Evolutionary conservation across 176 grass and related monocot genomes (phyloP), one percentile per base, ranked within the genome.

Genomic region (Puccinellia tenuiflora): DNA sequence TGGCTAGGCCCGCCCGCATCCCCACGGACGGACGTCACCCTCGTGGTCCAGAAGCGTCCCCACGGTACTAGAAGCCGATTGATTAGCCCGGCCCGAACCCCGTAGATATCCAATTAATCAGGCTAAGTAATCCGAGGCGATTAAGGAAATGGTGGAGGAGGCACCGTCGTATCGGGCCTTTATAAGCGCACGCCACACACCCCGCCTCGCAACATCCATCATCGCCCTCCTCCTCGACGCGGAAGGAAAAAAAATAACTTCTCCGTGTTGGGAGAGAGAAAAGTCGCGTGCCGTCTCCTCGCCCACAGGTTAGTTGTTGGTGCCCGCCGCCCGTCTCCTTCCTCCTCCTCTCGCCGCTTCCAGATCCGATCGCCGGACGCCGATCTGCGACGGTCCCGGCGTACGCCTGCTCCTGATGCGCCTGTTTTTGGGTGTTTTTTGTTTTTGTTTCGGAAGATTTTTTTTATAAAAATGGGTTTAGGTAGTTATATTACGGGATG

Each of bases 241-340:
- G 30, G 55, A 60, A 11, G 33, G 13, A 1, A 0, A 29, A 10
- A 17, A 6, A 17, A 45, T 3, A 25, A 54, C 25, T 72, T 43
- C 53, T 64, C 73, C 78, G 43, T 59, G 24, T 21, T 59, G 43
- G 5, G 60, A 31, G 9, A 59, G 34, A 54, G 46, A 35, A 86
- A 82, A 47, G 83, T 79, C 66, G 39, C 74, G 88, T 73, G 65
- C 56, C 84, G 56, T 74, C 83, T 88, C 81, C 64, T 78, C 73
- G 79, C 74, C 84, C 79, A 83, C 88, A 90, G 88, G 88, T 90
- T 90, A 75, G 84, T 90, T 90, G 84, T 90, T 90, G 84, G 43
- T 56, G 65, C 56, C 65, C 56, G 48, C 57, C 76, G 68, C 86
- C 28, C 76, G 61, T 20, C 50, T n/a, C 46, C 68, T 12, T 31